Percentiles rank a stretch among this genome's conserved stretches.
Conservation (phyloP, 352 stramenopile genomes). For the Phytophthora pseudosyringae region DNA sequence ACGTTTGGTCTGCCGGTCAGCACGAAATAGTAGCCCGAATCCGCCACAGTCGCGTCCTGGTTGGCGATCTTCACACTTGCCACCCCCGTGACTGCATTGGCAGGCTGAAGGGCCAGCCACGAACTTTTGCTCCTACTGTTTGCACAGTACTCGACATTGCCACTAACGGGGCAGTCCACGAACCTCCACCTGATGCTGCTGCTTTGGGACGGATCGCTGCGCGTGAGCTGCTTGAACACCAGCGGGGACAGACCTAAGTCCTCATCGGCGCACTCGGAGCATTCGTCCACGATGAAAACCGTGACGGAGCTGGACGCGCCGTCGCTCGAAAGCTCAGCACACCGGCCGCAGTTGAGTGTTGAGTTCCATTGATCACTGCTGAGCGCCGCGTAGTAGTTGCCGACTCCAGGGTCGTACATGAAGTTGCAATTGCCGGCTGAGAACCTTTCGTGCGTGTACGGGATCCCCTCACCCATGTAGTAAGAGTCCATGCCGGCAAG, state of each 20-base stretch:
- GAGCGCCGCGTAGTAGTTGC: conserved; percentile 65
- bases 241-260: conserved; percentile 52
- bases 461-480: conserved; percentile 53
- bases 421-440: conserved; percentile 67
- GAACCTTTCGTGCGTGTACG: conserved; percentile 47
- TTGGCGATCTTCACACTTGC: conserved; percentile 44
- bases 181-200: conserved; percentile 56
- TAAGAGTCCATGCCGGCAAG: conserved; percentile 28
- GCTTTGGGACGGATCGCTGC: conserved; percentile 36
- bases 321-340: conserved; percentile 60
- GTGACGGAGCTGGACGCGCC: conserved; percentile 45
- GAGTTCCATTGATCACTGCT: conserved; percentile 63
- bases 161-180: conserved; percentile 45
- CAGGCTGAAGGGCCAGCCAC: conserved; percentile 52
- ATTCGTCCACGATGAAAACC: conserved; percentile 70
- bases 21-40: conserved; percentile 66
- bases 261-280: conserved; percentile 61
- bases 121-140: conserved; percentile 46
- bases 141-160: conserved; percentile 54
- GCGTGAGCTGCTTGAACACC: conserved; percentile 51
- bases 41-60: conserved; percentile 58
- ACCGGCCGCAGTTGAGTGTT: conserved; percentile 65
- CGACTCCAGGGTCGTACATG: conserved; percentile 48
- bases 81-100: conserved; percentile 41
- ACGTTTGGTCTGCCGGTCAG: conserved; percentile 30